Evolutionary conservation across 2,329 filamentous ascomycete genomes (phyloP).

Genomic region (Fusarium kyushuense): DNA sequence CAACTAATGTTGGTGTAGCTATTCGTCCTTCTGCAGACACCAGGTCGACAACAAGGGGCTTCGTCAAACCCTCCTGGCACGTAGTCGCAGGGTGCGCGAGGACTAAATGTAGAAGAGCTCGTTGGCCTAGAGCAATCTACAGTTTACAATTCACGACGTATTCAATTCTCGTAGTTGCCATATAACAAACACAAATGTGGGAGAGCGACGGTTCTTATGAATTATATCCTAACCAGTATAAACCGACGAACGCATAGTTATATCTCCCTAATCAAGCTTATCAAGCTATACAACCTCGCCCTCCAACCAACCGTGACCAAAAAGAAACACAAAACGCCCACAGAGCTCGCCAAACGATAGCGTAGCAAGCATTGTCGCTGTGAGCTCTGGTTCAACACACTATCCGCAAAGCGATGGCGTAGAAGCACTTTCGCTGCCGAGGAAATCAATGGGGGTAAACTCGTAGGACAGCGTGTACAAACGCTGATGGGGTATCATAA

Average conservation of each 20-base stretch:
- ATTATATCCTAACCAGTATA: conserved; percentile 11
- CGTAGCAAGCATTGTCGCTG: conserved; percentile 66
- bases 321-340: conserved; percentile 59
- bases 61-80: no score
- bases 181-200: not conserved
- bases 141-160: no score
- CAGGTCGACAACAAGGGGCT: no score
- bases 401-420: conserved; percentile 66
- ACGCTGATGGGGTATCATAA: conserved; percentile 61
- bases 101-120: no score
- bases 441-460: conserved; percentile 46
- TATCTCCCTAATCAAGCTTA: conserved; percentile 8
- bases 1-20: no score
- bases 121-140: no score
- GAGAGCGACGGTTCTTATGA: conserved; percentile 37
- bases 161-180: no score
- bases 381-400: conserved; percentile 63
- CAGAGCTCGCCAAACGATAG: conserved; percentile 64
- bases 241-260: not conserved
- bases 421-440: conserved; percentile 68
- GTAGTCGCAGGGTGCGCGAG: no score
- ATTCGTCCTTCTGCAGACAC: no score
- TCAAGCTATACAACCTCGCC: not conserved
- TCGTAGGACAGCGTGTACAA: conserved; percentile 60
- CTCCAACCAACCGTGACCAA: not conserved